Evolutionary conservation across 306 rosid genomes (phyloP).

Genomic region (Canavalia gladiata): DNA sequence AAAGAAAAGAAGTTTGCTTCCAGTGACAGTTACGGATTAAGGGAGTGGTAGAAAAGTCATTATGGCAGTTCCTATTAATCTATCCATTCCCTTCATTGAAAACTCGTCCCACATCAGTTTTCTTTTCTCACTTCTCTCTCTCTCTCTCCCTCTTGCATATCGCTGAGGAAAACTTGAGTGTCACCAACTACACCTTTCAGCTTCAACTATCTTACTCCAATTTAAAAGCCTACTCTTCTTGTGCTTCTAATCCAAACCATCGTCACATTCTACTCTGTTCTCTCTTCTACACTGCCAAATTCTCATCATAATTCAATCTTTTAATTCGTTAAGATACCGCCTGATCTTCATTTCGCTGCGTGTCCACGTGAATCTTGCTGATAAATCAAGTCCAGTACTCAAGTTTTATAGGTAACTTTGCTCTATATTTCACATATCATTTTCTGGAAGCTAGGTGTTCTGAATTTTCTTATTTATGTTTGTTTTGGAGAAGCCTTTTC

Average conservation of each 20-base stretch:
- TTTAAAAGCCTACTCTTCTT: constrained; percentile 10
- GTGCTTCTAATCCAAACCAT: constrained; percentile 57
- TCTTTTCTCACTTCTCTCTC: constrained; percentile 47
- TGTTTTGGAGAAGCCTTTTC: background rate
- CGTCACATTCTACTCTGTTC: constrained; percentile 44
- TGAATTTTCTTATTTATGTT: constrained; percentile 26
- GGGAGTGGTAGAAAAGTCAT: constrained; percentile 75
- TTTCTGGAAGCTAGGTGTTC: constrained; percentile 13
- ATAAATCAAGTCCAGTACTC: constrained; percentile 30
- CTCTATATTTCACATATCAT: constrained; percentile 29
- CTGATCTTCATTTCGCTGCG: constrained; percentile 25
- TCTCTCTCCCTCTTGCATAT: constrained; percentile 38
- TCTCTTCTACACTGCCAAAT: background rate
- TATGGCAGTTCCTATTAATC: constrained; percentile 51
- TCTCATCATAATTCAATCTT: constrained; percentile 46
- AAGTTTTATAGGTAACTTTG: constrained; percentile 42
- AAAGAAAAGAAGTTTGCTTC: constrained; percentile 35
- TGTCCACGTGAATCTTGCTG: constrained; percentile 6
- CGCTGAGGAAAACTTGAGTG: constrained; percentile 50
- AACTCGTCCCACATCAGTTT: constrained; percentile 43
- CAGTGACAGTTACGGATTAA: constrained; percentile 38
- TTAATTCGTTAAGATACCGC: constrained; percentile 26
- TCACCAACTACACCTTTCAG: constrained; percentile 70
- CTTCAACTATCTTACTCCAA: constrained; percentile 52
- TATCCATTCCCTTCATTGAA: constrained; percentile 51